Evolutionary conservation across 2,329 filamentous ascomycete genomes (phyloP).

Genomic region (Thielaviopsis musarum): DNA sequence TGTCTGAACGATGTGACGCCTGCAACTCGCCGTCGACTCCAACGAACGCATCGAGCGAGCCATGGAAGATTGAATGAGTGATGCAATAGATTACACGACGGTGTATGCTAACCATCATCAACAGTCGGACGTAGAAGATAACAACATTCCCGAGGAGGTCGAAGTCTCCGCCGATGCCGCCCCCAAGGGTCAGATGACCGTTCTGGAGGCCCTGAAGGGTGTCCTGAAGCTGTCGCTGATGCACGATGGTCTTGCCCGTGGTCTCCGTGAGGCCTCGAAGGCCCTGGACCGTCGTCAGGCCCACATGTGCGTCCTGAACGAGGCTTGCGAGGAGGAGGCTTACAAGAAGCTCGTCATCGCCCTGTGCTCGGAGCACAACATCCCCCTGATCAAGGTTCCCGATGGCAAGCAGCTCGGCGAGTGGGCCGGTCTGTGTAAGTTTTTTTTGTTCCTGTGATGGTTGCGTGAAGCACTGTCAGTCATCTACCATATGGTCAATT

Average conservation of each 20-base stretch:
- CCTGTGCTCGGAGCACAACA: constrained; percentile 99
- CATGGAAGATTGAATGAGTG: not conserved
- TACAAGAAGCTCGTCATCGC: constrained; percentile 99
- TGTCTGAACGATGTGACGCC: not conserved
- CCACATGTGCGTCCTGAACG: constrained; percentile 99
- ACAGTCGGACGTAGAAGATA: constrained; percentile 99
- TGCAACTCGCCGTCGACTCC: not conserved
- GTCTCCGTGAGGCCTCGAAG: constrained; percentile 96
- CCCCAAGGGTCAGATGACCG: constrained; percentile 85
- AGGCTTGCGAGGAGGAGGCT: constrained; percentile 98
- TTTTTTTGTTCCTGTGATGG: not conserved
- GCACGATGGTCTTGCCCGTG: constrained; percentile 97
- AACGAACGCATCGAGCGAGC: not conserved
- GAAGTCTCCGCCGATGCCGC: constrained; percentile 87
- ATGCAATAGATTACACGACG: not conserved
- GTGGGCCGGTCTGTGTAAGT: constrained; percentile 97
- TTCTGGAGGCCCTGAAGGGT: constrained; percentile 96
- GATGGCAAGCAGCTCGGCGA: constrained; percentile 99
- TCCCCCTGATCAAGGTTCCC: constrained; percentile 98
- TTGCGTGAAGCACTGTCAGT: not conserved
- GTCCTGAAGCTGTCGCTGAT: constrained; percentile 97
- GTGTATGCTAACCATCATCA: constrained; percentile 2
- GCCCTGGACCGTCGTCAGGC: constrained; percentile 96
- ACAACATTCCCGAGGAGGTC: constrained; percentile 81
- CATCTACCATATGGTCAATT: not conserved